Evolutionary conservation across 805 yeast genomes (phyloP), one percentile per base, ranked within the genome.

Genomic region (Schizosaccharomyces cryophilus): DNA sequence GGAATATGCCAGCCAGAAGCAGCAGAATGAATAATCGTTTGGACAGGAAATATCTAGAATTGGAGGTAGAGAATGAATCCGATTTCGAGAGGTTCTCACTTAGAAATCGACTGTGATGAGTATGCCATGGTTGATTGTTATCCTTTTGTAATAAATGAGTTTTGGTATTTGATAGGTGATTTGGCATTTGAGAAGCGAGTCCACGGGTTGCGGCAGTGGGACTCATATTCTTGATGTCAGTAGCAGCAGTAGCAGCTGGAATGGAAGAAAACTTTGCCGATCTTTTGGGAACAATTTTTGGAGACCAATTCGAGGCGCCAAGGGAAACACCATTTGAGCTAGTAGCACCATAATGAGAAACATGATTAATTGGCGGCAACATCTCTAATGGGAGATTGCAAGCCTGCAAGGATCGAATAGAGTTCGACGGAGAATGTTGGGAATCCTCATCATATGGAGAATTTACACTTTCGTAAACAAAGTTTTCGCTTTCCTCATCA

Each of bases 401-500:
- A 19, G 51, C 26, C 13, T 45, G 51, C 9, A 45, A 45, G 13
- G 58, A 54, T 19, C 21, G n/a, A 7, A 30, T 56, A 19, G 60
- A 56, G 13, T 19, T 26, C 4, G 60, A 26, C 9, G 60, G 60
- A 1, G 60, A 56, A 56, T 29, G 60, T 15, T 45, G 21, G 9
- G 31, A 21, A 19, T 21, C 56, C 9, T 51, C 56, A 29, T 24
- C 35, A 51, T 24, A 19, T n/a, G 60, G 24, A 26, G 26, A 17
- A 42, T 19, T 21, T 6, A 29, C 21, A 19, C 21, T 56, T 67
- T 89, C 96, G 70, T 90, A 90, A n/a, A 90, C 96, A 75, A 93
- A 90, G 1, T 95, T 87, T 70, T 93, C 98, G 66, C 89, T 95
- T 30, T 88, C 81, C 69, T 89, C 96, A 42, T 89, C 83, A 51